Base-by-base conservation (phyloP, 225 moss, liverwort and hornwort species). In the Sphagnum tenellum region DNA sequence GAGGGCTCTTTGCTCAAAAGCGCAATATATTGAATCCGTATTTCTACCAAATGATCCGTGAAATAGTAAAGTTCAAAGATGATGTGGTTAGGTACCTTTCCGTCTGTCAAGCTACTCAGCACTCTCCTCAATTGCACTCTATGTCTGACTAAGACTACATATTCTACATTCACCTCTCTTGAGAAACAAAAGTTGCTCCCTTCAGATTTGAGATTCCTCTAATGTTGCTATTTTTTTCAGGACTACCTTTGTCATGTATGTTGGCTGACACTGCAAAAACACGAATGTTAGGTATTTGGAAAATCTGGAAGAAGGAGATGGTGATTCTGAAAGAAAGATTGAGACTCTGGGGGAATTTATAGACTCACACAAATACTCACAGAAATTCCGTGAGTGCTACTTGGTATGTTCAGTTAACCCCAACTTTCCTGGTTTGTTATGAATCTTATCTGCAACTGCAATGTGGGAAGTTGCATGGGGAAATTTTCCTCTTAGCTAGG, bases 1-100 rank as follows among this genome's bases (percentile, higher is more conserved):
- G 64, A 9, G 93, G 90, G 12, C 62, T 98, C 1, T 98, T 98
- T 12, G 98, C 90, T 0, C 98, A 98, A 71, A 90, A 88, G 67
- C 69, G 74, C 47, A 98, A 93, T 69, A 29, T 66, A 5, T 0
- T 87, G 8, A 84, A 90, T 47, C 90, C 98, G 2, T 87, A 56
- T 62, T 98, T 98, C 64, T 81, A 79, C 48, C 78, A 74, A 8
- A 98, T 98, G 98, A 74, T 98, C 49, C 80, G 69, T 3, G 98
- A 98, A 69, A 83, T 93, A 14, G 47, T 86, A 2, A 81, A 75
- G 46, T 93, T 98, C 76, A 80, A 93, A 50, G 75, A 73, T 3
- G 98, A 98, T 48, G 90, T 87, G 45, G 74, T 89, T 46, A 85
- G 79, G 90, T 91, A 81, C 74, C 57, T 29, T 29, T 29, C 29